These are phyloP conservation scores for Hypsizygus ulmarius DNA, from an alignment of 1,284 basidiomycete species.

Conservation along the genomic window DNA sequence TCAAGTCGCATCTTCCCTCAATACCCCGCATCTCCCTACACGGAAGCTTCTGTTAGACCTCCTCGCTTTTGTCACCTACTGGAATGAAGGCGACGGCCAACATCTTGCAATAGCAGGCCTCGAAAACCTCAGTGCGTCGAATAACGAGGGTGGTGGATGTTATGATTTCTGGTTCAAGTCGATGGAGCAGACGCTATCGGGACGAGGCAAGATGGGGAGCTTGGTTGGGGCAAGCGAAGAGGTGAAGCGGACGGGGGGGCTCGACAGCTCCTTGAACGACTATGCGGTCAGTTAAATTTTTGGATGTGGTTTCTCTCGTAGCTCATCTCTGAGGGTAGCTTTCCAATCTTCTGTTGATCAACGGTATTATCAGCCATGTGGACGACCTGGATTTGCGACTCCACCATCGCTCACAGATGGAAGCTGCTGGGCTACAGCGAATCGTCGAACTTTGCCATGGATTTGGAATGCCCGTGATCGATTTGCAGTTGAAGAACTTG, in stretches of 20 bases:
- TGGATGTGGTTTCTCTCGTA: neutral
- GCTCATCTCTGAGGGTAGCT: slow-evolving; percentile 39
- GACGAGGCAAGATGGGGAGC: slow-evolving; percentile 93
- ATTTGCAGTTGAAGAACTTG: slow-evolving; percentile 69
- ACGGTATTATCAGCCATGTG: slow-evolving; percentile 58
- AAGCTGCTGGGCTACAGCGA: slow-evolving; percentile 76
- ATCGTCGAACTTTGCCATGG: slow-evolving; percentile 73
- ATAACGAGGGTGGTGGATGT: slow-evolving; percentile 56
- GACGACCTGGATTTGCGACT: slow-evolving; percentile 82
- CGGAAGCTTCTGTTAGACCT: slow-evolving; percentile 83
- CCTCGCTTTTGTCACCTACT: slow-evolving; percentile 64
- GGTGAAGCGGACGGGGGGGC: slow-evolving; percentile 64
- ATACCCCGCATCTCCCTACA: slow-evolving; percentile 79
- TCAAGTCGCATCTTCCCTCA: slow-evolving; percentile 83
- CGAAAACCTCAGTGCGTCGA: slow-evolving; percentile 63
- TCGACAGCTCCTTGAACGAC: slow-evolving; percentile 72
- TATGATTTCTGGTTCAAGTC: slow-evolving; percentile 93
- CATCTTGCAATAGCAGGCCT: slow-evolving; percentile 61
- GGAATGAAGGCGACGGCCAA: slow-evolving; percentile 51
- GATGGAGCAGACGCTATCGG: slow-evolving; percentile 75
- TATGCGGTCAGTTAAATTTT: slow-evolving; percentile 65
- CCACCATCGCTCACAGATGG: slow-evolving; percentile 87
- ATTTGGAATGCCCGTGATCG: slow-evolving; percentile 66
- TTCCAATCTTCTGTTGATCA: slow-evolving; percentile 70
- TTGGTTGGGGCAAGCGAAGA: slow-evolving; percentile 93